Conservation (phyloP, 23 red algal genomes). For the Gracilariopsis chorda region DNA sequence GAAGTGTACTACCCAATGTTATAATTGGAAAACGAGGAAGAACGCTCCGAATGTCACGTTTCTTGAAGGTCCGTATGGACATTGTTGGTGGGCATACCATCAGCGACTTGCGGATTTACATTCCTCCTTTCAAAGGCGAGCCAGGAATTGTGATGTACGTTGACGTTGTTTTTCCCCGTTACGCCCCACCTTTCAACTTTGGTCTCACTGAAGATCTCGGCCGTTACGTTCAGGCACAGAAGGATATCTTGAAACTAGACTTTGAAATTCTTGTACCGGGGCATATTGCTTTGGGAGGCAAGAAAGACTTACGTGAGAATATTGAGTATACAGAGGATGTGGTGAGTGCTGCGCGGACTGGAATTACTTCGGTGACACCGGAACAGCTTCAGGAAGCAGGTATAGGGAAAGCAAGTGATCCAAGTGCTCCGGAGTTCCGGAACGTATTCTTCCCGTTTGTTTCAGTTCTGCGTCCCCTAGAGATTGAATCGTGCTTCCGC, state of each 20-base stretch:
- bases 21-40: neutral
- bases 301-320: neutral
- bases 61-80: neutral
- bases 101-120: conserved; percentile 28
- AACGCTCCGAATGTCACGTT: neutral
- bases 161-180: conserved; percentile 37
- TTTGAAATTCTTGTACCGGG: conserved; percentile 19
- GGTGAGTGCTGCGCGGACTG: neutral
- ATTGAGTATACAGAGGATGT: neutral
- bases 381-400: neutral
- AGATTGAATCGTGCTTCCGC: conserved; percentile 7
- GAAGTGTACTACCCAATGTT: neutral
- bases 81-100: conserved; percentile 42
- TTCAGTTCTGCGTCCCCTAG: neutral
- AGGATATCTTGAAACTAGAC: neutral
- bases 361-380: neutral
- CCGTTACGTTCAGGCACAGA: neutral
- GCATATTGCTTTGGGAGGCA: neutral
- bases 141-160: neutral
- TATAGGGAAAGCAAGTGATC: neutral
- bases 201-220: conserved; percentile 17
- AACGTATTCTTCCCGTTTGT: conserved; percentile 32
- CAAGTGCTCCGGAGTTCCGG: conserved; percentile 2
- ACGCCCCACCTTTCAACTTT: neutral
- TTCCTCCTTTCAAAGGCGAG: neutral